phyloP scores from a whole-genome alignment of 2,329 filamentous ascomycete species.

The Lasiodiplodia theobromae region DNA sequence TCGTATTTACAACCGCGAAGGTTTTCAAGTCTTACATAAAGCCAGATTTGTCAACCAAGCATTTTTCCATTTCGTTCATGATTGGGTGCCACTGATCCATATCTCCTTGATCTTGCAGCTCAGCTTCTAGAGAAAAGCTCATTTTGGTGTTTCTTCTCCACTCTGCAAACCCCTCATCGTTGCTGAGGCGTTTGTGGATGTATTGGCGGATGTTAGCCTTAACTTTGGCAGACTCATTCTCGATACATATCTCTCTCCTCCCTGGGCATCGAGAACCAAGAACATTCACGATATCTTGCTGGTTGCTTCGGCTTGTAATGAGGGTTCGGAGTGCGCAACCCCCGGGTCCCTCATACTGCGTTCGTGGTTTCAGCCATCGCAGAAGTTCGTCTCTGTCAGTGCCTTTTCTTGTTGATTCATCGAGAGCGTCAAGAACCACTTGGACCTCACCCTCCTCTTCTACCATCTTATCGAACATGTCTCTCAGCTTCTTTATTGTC shows the following conservation, averaged over 20 bases:
- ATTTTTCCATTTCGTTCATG: no score
- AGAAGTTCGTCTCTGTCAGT: neutral
- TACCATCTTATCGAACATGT: neutral
- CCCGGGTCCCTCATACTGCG: rapidly evolving
- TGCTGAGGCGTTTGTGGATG: neutral
- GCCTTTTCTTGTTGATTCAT: neutral
- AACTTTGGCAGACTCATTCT: neutral
- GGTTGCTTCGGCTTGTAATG: neutral
- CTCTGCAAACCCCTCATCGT: no score
- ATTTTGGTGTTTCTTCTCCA: no score
- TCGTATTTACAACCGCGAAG: neutral
- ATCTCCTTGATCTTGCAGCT: no score
- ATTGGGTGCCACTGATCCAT: no score
- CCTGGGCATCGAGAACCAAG: no score
- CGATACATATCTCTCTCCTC: no score
- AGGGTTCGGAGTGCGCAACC: neutral
- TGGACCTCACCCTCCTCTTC: neutral
- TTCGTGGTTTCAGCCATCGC: neutral
- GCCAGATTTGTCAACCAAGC: neutral
- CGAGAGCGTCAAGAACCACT: neutral
- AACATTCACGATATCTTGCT: neutral
- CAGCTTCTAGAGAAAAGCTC: no score
- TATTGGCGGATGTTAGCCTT: neutral
- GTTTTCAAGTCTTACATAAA: neutral
- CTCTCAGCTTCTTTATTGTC: neutral